These are phyloP conservation scores for Coemansia guatemalensis DNA, from an alignment of 192 early-diverging fungal genomes.

Conservation along the genomic window DNA sequence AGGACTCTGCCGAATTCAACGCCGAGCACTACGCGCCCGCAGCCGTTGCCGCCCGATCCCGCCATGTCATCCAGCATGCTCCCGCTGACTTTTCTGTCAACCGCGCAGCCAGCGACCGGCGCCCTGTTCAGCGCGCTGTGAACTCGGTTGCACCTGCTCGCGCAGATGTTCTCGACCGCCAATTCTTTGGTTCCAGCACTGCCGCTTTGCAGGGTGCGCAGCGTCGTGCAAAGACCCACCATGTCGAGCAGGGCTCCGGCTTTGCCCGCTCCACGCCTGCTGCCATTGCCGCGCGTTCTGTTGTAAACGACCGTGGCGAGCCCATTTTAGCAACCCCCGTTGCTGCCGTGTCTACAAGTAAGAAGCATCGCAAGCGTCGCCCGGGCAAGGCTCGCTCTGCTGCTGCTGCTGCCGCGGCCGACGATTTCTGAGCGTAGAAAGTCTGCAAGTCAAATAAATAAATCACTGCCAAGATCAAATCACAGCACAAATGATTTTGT, in stretches of 20 bases:
- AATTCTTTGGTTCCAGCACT: constrained; percentile 37
- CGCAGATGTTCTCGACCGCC: constrained; percentile 35
- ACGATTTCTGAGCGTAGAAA: neutral
- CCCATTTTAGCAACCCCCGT: constrained; percentile 52
- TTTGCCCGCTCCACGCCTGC: constrained; percentile 38
- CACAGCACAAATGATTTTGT: neutral
- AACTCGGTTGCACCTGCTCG: constrained; percentile 43
- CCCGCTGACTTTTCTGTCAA: constrained; percentile 51
- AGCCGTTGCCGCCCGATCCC: constrained; percentile 24
- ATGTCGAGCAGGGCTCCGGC: constrained; percentile 39
- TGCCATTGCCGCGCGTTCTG: constrained; percentile 28
- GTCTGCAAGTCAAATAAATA: neutral
- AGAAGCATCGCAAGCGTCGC: constrained; percentile 45
- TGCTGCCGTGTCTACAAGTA: constrained; percentile 62
- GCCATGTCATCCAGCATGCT: constrained; percentile 53
- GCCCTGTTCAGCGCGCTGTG: constrained; percentile 57
- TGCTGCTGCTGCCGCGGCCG: neutral
- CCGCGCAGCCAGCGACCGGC: constrained; percentile 58
- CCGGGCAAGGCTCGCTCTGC: constrained; percentile 30
- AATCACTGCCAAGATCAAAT: neutral
- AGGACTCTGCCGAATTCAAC: constrained; percentile 74
- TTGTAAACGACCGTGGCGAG: constrained; percentile 56
- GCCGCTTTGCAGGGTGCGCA: constrained; percentile 22
- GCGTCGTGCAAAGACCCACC: constrained; percentile 30
- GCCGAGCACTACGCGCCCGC: constrained; percentile 71